Evolutionary conservation across 192 early-diverging fungal species (phyloP), one percentile per base, ranked within the genome.

Genomic region (Umbelopsis sp.): DNA sequence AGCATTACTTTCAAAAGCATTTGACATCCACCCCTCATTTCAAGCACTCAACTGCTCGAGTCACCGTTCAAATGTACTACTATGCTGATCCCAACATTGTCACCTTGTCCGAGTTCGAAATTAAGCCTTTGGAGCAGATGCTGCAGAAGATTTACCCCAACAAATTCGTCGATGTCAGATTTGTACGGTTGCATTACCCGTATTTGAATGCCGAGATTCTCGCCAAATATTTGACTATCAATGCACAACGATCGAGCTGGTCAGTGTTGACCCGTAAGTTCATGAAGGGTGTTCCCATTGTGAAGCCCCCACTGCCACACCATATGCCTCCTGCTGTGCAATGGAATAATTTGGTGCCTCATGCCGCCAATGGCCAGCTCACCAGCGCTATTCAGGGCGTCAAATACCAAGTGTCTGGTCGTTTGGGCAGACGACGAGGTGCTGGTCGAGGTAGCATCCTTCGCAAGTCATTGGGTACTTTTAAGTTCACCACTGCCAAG

Each of bases 131-230:
- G 18, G 71, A 76, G 44, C 76, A 75, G 25, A 71, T 80, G 15
- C 51, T 80, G 18, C 44, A 55, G 11, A 49, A 68, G 6, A 51
- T 80, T 49, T 80, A 80, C 44, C 74, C 74, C 25, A 48, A 68
- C 44, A 80, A 80, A 70, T 71, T 67, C 64, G 74, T 80, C n/a
- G 74, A 80, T 23, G 51, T 80, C 13, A 70, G 71, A 20, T 65
- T 75, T 27, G 49, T 73, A 21, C 71, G 72, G 20, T 68, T 80
- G 12, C 68, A 76, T 53, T 80, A 80, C 53, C 78, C 78, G 58
- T 80, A 80, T 37, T 70, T 80, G 74, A 75, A 80, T 50, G 71
- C 78, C 20, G 78, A 80, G 35, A 80, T 80, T 46, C 71, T 80
- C 20, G 78, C 78, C 12, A 71, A 76, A 67, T 80, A 80, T 48